Evolutionary conservation across 257 asterid genomes (phyloP).

Genomic region (Lantana camara): DNA sequence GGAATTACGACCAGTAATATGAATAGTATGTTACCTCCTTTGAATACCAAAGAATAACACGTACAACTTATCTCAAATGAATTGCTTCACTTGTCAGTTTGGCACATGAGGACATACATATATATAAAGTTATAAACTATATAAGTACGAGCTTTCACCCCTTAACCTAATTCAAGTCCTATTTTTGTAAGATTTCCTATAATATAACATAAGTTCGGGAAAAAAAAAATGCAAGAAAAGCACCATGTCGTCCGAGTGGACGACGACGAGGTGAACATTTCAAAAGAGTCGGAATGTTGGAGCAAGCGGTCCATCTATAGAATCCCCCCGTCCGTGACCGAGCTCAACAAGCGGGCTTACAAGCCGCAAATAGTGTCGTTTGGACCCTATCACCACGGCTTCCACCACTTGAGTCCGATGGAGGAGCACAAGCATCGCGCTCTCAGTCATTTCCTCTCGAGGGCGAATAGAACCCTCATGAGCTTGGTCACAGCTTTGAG

Average conservation of each 20-base stretch:
- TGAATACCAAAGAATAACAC: neutral
- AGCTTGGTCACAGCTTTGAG: slow-evolving; percentile 12
- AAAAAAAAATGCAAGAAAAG: neutral
- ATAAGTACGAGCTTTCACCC: too few species aligned
- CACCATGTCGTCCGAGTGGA: neutral
- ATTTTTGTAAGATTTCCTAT: too few species aligned
- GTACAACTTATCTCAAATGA: neutral
- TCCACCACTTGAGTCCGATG: slow-evolving; percentile 26
- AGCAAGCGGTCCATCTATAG: slow-evolving; percentile 34
- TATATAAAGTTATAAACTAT: too few species aligned
- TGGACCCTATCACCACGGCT: slow-evolving; percentile 44
- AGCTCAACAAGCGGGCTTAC: slow-evolving; percentile 26
- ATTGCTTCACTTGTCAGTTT: neutral
- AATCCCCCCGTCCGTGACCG: slow-evolving; percentile 28
- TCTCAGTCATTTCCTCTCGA: slow-evolving; percentile 31
- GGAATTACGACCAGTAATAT: too few species aligned
- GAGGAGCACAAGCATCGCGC: slow-evolving; percentile 46
- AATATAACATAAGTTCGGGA: neutral
- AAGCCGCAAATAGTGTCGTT: slow-evolving; percentile 39
- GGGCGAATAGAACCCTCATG: neutral
- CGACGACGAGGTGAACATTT: neutral
- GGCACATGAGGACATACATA: neutral
- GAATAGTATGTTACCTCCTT: neutral
- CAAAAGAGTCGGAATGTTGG: slow-evolving; percentile 28
- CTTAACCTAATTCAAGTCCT: too few species aligned